A percentile compares a stretch with the other conserved stretches of the same genome.
Evolutionary conservation across 2,329 filamentous ascomycete species (phyloP).

Genomic region (Neonectria punicea): DNA sequence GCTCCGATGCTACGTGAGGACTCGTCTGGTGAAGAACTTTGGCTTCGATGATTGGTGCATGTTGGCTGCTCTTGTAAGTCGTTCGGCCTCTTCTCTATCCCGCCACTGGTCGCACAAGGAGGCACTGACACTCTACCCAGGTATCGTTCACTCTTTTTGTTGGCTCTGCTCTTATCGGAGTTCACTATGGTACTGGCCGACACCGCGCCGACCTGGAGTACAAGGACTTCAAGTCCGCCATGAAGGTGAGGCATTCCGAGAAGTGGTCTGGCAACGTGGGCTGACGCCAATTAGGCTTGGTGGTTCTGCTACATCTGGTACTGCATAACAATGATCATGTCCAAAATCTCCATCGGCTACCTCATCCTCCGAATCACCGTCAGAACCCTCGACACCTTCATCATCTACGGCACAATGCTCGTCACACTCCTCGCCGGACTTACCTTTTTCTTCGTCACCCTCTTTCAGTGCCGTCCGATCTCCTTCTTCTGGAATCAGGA

Average conservation of each 20-base stretch:
- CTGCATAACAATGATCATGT: constrained; percentile 49
- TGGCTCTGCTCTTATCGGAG: constrained; percentile 48
- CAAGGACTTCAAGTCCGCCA: constrained; percentile 44
- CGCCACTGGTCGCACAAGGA: neutral
- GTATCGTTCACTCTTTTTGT: constrained; percentile 51
- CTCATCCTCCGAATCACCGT: constrained; percentile 55
- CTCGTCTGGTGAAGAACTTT: constrained; percentile 50
- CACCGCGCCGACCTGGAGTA: constrained; percentile 47
- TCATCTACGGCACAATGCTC: constrained; percentile 50
- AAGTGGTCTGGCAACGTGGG: neutral
- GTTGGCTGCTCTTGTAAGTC: constrained; percentile 47
- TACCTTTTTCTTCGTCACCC: constrained; percentile 54
- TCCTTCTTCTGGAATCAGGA: constrained; percentile 54
- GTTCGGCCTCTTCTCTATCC: too few species aligned
- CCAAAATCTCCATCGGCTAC: constrained; percentile 56
- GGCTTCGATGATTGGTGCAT: constrained; percentile 54
- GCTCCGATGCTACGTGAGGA: constrained; percentile 50
- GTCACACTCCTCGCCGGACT: constrained; percentile 51
- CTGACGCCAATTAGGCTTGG: constrained; percentile 43
- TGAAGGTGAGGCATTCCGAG: constrained; percentile 43
- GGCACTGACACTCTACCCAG: constrained; percentile 30
- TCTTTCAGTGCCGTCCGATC: constrained; percentile 54
- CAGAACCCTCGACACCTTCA: constrained; percentile 46
- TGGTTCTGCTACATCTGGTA: constrained; percentile 54
- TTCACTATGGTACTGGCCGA: constrained; percentile 54